Evolutionary conservation across 2,329 filamentous ascomycete species (phyloP), one percentile per base, ranked within the genome.

Genomic region (Diaporthe vaccinii): DNA sequence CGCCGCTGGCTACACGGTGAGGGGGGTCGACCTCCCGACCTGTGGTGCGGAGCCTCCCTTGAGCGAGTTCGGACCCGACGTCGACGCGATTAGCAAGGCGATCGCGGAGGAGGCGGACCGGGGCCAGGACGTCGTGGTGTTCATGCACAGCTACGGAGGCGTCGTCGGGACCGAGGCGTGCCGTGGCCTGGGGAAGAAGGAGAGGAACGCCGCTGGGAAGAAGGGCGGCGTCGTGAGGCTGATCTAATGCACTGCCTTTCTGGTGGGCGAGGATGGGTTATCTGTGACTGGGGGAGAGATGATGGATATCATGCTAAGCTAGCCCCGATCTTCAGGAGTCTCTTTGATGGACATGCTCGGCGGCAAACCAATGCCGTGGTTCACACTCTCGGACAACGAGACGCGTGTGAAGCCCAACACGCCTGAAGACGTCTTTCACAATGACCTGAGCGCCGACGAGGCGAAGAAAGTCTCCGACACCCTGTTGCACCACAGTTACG

Each of bases 81-180:
- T 74, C 28, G 36, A 68, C 5, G 25, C n/a, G 22, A 41, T 74
- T 20, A 41, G 51, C 36, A 49, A 22, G 22, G 31, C 41, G 2
- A 59, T 74, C 22, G 72, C 62, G 22, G 58, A 74, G 5, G 72
- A 67, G 51, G 72, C 39, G 5, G 51, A 68, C 7, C 46, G 22
- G 49, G 61, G 61, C 49, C 61, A 74, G 61, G 61, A 74, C n/a
- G 61, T 74, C 8, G 51, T 74, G 14, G 1, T 74, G 28, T 74
- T 74, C 51, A 74, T 74, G 72, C 72, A 74, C 28, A 74, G 72
- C 51, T 74, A 74, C 9, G 72, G 72, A 5, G 72, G 72, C 14
- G n/a, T 68, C n/a, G 61, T 62, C 49, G 72, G 72, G 12, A 65
- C 72, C 20, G 20, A 74, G 39, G 25, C 72, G 12, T 74, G 72